A percentile compares a stretch with the other conserved stretches of the same genome.
phyloP scores from a whole-genome alignment of 805 yeast genomes.

The Candida golubevii region DNA sequence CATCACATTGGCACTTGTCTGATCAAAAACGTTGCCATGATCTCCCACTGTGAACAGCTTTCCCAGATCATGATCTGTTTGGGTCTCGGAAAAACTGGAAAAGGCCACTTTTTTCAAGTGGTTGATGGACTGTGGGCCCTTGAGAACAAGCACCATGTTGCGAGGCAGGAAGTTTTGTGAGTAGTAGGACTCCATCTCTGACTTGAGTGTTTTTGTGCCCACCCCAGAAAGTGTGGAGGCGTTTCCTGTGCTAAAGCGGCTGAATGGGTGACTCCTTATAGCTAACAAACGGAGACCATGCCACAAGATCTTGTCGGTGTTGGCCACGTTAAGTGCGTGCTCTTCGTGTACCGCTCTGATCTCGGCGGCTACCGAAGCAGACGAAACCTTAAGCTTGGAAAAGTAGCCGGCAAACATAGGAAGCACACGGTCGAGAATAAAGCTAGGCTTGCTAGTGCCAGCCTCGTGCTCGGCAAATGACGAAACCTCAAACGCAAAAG shows the following conservation, averaged over 20 bases:
- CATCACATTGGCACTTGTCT: background rate
- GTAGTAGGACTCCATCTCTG: constrained; percentile 37
- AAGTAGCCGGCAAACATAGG: constrained; percentile 50
- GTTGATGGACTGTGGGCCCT: constrained; percentile 65
- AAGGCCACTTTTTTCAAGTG: constrained; percentile 51
- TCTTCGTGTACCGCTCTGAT: constrained; percentile 62
- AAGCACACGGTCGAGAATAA: constrained; percentile 44
- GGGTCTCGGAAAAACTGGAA: constrained; percentile 17
- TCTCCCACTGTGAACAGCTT: background rate
- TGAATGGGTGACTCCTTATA: constrained; percentile 47
- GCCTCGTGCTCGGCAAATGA: constrained; percentile 24
- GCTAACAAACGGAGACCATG: constrained; percentile 57
- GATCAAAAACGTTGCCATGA: background rate
- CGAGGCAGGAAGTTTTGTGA: constrained; percentile 38
- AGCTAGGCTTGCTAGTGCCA: constrained; percentile 18
- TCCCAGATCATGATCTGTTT: background rate
- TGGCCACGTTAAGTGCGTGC: constrained; percentile 50
- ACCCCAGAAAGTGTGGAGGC: constrained; percentile 31
- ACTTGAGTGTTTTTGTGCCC: constrained; percentile 29
- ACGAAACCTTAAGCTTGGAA: constrained; percentile 46
- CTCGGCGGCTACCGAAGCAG: constrained; percentile 43
- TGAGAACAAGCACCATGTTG: constrained; percentile 54
- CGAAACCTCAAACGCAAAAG: constrained; percentile 62
- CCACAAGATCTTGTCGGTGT: constrained; percentile 44
- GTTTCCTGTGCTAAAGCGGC: constrained; percentile 64